Conservation (phyloP, 2,329 filamentous ascomycete genomes). For the Aspergillus pseudoglaucus region DNA sequence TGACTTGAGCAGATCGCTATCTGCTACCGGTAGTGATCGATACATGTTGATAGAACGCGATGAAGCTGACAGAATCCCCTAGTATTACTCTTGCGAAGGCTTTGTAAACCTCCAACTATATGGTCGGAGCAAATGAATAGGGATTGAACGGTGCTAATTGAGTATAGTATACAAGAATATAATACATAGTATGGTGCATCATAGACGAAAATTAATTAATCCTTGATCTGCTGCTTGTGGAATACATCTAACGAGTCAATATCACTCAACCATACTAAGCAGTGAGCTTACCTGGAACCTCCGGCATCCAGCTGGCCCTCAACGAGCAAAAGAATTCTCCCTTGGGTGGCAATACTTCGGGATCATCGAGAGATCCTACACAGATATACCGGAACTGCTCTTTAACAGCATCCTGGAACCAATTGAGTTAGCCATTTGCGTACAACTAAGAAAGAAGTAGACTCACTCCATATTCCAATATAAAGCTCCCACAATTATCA, state of each 20-base stretch:
- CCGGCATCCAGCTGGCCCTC: constrained; percentile 46
- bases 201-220: constrained; percentile 19
- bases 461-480: constrained; percentile 48
- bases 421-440: constrained; percentile 1
- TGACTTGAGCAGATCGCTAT: no score
- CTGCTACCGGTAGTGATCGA: no score
- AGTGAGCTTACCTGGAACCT: constrained; percentile 38
- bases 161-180: no score
- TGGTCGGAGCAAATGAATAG: no score
- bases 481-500: constrained; percentile 44
- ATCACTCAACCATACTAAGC: background rate
- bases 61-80: no score
- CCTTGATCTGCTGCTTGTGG: constrained; percentile 42
- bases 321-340: constrained; percentile 51
- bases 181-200: background rate
- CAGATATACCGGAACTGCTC: constrained; percentile 38
- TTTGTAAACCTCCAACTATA: no score
- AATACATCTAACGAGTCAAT: constrained; percentile 33
- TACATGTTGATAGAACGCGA: no score
- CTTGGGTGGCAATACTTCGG: constrained; percentile 45
- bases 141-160: no score
- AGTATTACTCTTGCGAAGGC: no score
- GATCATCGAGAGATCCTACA: constrained; percentile 47
- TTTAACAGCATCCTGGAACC: constrained; percentile 23
- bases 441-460: background rate